These are phyloP conservation scores for Vanderwaltozyma tropicalis DNA, from an alignment of 805 yeast species.

Conservation along the genomic window DNA sequence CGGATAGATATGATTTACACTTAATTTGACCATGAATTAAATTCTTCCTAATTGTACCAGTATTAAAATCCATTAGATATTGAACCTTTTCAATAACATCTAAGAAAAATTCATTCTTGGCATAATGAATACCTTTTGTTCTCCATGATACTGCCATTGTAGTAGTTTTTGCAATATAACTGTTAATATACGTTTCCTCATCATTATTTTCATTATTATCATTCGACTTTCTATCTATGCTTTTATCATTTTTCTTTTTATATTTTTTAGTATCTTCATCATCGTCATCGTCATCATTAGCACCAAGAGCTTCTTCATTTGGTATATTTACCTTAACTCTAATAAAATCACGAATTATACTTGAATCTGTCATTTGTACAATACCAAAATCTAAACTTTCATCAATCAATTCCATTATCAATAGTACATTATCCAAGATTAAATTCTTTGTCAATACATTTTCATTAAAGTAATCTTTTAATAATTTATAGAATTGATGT, in stretches of 20 bases:
- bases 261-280: conserved; percentile 1
- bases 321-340: conserved; percentile 43
- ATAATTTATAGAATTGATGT: conserved; percentile 18
- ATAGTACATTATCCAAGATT: conserved; percentile 59
- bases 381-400: conserved; percentile 85
- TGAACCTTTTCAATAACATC: conserved; percentile 73
- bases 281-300: conserved; percentile 7
- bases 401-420: conserved; percentile 74
- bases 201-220: conserved; percentile 3
- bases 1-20: conserved; percentile 69
- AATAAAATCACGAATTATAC: conserved; percentile 67
- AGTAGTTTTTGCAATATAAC: conserved; percentile 65
- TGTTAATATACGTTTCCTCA: conserved; percentile 39
- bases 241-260: conserved; percentile 33
- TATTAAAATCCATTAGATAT: conserved; percentile 52
- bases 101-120: conserved; percentile 81
- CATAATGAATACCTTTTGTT: conserved; percentile 78
- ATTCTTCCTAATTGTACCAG: conserved; percentile 51
- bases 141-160: conserved; percentile 83
- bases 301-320: not conserved
- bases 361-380: conserved; percentile 75
- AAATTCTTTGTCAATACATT: conserved; percentile 41
- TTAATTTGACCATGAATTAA: conserved; percentile 63
- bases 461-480: conserved; percentile 19
- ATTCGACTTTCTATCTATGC: conserved; percentile 29